These are phyloP conservation scores for Coelastrella sp. DNA, from an alignment of 139 green algal genomes.

Conservation along the genomic window DNA sequence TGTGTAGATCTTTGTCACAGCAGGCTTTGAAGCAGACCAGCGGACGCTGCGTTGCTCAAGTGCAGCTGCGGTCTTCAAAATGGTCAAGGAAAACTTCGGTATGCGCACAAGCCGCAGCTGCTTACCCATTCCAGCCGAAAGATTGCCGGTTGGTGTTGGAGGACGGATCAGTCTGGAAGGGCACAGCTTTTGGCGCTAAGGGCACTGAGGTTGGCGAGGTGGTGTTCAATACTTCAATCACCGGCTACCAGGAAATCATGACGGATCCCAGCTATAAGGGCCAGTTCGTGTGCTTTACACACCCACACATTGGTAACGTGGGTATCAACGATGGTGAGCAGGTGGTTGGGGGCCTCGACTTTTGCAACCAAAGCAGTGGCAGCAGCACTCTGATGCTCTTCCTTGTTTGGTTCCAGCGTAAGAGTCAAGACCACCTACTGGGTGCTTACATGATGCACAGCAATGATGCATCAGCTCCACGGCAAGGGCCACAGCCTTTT, in stretches of 20 bases:
- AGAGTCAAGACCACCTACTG: no score
- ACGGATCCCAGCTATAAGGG: slow-evolving; percentile 98
- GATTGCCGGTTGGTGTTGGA: slow-evolving; percentile 91
- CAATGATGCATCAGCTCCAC: no score
- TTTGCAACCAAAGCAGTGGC: background rate
- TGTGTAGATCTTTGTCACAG: background rate
- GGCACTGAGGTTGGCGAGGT: slow-evolving; percentile 87
- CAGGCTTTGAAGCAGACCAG: slow-evolving; percentile 1
- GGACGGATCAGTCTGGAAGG: slow-evolving; percentile 94
- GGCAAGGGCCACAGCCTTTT: background rate
- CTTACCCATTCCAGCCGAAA: slow-evolving; percentile 76
- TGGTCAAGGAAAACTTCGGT: slow-evolving; percentile 15
- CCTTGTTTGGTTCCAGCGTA: no score
- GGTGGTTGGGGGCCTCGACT: no score
- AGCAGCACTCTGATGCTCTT: no score
- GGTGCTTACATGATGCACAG: no score
- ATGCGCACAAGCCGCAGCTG: background rate
- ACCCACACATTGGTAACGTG: slow-evolving; percentile 97
- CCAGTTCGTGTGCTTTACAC: slow-evolving; percentile 98
- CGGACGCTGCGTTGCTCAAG: background rate
- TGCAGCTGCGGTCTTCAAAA: slow-evolving; percentile 17
- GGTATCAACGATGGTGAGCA: slow-evolving; percentile 92
- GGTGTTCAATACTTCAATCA: slow-evolving; percentile 99
- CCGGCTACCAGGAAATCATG: slow-evolving; percentile 95
- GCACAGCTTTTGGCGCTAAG: slow-evolving; percentile 86